Evolutionary conservation across 73 alveolate species (phyloP), one percentile per base, ranked within the genome.

Genomic region (Paramecium bursaria): DNA sequence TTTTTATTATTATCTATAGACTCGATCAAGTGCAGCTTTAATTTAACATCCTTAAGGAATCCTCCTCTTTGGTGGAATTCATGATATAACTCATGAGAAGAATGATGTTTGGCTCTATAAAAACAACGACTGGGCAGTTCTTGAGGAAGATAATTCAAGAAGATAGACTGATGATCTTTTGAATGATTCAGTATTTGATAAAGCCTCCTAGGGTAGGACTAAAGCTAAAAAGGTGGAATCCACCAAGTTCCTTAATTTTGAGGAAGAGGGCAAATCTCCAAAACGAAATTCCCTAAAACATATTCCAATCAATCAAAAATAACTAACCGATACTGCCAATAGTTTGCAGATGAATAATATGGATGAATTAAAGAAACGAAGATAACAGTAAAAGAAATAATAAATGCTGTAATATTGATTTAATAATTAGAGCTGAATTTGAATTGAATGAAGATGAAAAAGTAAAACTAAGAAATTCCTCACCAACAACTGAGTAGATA

Each of bases 401-500:
- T n/a, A n/a, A n/a, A n/a, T n/a, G 42, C 80, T 67, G 5, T 7
- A 3, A 61, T 39, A 13, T 10, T 67, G 17, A 14, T 67, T 39
- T 39, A 31, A 39, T 39, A 39, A 39, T 17, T 13, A 67, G 82
- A 7, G 75, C 89, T 52, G 89, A 79, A 53, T 79, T 79, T 42
- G 89, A 79, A 22, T 25, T 79, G 46, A 79, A 52, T 42, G 89
- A 79, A 46, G 73, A 54, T 31, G 89, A 79, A 26, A 79, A 79
- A 22, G 30, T 19, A 10, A 35, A 53, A 52, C 46, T 42, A 19
- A 79, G 89, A 46, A 53, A 61, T 48, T 74, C 73, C n/a, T 53
- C 85, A 19, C 89, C 89, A 2, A 79, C 89, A 11, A 79, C 89
- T 0, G 89, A 79, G 11, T 42, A 79, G 23, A 79, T 79, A 30